Percentiles rank a stretch among this genome's conserved stretches.
These are phyloP conservation scores for Blastobotrys proliferans DNA, from an alignment of 1,139 yeast species.

Conservation along the genomic window DNA sequence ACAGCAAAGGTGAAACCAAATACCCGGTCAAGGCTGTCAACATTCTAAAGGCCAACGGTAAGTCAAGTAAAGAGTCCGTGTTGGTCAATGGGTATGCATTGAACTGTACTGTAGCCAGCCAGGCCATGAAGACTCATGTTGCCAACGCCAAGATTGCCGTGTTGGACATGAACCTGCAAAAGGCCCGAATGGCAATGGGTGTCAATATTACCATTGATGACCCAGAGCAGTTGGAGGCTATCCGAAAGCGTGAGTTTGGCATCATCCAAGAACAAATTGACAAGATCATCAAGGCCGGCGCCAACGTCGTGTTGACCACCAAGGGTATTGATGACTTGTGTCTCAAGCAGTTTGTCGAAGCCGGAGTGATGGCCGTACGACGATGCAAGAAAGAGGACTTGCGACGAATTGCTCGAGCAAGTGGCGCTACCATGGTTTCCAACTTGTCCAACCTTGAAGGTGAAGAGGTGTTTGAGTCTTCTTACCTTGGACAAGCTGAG, in stretches of 20 bases:
- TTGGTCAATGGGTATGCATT: constrained; percentile 92
- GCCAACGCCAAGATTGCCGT: constrained; percentile 83
- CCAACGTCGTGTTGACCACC: constrained; percentile 93
- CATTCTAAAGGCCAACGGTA: constrained; percentile 94
- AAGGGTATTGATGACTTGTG: constrained; percentile 98
- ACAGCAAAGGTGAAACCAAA: constrained; percentile 79
- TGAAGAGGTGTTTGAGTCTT: constrained; percentile 89
- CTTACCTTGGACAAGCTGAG: constrained; percentile 85
- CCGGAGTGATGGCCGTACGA: constrained; percentile 96
- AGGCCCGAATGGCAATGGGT: constrained; percentile 97
- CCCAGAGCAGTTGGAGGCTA: constrained; percentile 95
- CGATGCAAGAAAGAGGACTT: constrained; percentile 96
- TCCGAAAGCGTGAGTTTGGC: constrained; percentile 90
- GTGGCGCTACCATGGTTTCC: constrained; percentile 89
- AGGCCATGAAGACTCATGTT: constrained; percentile 84
- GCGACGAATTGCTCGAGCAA: constrained; percentile 94
- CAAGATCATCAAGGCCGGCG: constrained; percentile 88
- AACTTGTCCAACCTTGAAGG: constrained; percentile 94
- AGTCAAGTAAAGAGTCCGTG: constrained; percentile 80
- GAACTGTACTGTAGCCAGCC: constrained; percentile 96
- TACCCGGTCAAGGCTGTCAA: constrained; percentile 98
- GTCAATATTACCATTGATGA: constrained; percentile 96
- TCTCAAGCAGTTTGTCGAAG: constrained; percentile 91
- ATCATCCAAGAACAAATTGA: constrained; percentile 83
- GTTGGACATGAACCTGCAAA: constrained; percentile 90